Base-by-base conservation (phyloP, 257 asterid species). In the Schizonepeta tenuifolia region DNA sequence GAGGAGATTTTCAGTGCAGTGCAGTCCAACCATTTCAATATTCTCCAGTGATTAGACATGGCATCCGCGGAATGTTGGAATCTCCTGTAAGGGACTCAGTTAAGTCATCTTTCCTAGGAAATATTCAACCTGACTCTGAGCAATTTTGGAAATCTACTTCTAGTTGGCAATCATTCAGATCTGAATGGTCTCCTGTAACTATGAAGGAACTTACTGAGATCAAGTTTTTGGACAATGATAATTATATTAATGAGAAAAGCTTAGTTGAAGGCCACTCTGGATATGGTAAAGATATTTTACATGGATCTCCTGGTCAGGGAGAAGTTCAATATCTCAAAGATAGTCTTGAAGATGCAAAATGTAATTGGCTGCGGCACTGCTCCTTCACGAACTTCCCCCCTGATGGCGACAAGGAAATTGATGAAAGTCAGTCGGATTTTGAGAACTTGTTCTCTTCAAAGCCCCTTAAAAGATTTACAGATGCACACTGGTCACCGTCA, bases 101-200 rank as follows among this genome's bases (percentile, higher is more conserved):
- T 33, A 72, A 65, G 44, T 38, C 85, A 73, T 74, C 81, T 64
- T 76, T 71, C 56, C 70, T 46, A 59, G 77, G 66, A 55, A 78
- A 76, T 70, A 58, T 22, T 75, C 69, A 47, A 22, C 73, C 82
- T 14, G 73, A 77, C 67, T 69, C 77, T 56, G 72, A 71, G 69
- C 83, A 54, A 50, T 67, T 53, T 59, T 54, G 74, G 74, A 66
- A 71, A 58, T 61, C 72, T 73, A 72, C 61, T 75, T 67, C 85
- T 40, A 70, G 77, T 71, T 76, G 65, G 67, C 76, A 44, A 55
- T 67, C 84, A 74, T 80, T 84, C 68, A 54, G 75, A 73, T 71
- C 84, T 69, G 82, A 78, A 49, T 76, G 86, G 79, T 79, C 74
- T 68, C 86, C 87, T 68, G 56, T 70, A 73, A 59, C 80, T 43